Base-by-base conservation (phyloP, 2,329 filamentous ascomycete species). In the Amphichorda felina region DNA sequence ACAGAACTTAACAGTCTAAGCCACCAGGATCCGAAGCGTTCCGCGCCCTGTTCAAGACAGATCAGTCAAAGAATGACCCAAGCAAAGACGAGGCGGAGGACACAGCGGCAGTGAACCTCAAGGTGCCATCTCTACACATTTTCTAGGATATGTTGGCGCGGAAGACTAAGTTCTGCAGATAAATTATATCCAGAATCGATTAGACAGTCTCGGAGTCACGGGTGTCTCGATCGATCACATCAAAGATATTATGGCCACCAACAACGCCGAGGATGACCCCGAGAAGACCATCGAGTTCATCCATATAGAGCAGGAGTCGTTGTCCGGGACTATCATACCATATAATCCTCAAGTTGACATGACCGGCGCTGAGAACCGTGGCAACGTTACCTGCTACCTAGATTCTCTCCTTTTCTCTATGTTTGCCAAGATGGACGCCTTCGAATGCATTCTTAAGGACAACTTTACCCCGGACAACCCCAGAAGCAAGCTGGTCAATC, bases 331-430 rank as follows among this genome's bases (percentile, higher is more conserved):
- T 28, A 72, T 96, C 43, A 68, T 77, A 42, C 73, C 76, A 13
- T 94, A 85, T 59, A 70, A 85, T 37, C 75, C 85, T 8, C 68
- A 70, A 36, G 68, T 81, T 7, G 71, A 72, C 38, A 77, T 96
- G 63, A 62, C 85, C 4, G 91, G 91, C 6, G 89, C 91, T 10
- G 81, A 85, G 47, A 98, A 98, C 51, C 71, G 87, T 33, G 71
- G 80, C 30, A 75, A 74, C 33, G 86, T 94, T 25, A 96, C 89
- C n/a, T 98, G 91, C 61, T 96, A 93, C 54, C 66, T 96, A 13
- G 91, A 96, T 54, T 73, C 89, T 1, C 63, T 96, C 16, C 70
- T 98, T 2, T 96, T 95, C 54, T 82, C 89, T 54, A 95, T 98
- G 86, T 96, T 96, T 54, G 82, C 84, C 14, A 79, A 84, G 40